A percentile compares a stretch with the other conserved stretches of the same genome.
phyloP scores from a whole-genome alignment of 1,139 yeast genomes.

The Arxiozyma slooffiae region DNA sequence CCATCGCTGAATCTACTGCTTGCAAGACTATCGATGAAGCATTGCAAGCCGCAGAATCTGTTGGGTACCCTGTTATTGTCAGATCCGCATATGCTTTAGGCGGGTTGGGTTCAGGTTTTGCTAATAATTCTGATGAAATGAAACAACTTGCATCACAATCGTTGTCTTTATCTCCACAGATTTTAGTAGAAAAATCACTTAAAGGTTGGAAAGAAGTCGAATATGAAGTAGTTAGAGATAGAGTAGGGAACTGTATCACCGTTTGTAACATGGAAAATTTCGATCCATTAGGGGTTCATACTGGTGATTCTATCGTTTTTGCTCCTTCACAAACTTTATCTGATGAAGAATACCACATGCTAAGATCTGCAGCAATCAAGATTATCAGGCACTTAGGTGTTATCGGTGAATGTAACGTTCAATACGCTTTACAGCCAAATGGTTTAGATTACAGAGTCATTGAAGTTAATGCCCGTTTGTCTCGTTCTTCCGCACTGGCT shows the following conservation, averaged over 20 bases:
- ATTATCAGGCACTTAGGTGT: constrained; percentile 96
- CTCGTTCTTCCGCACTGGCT: constrained; percentile 95
- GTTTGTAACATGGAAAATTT: constrained; percentile 99
- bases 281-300: constrained; percentile 95
- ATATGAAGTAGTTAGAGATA: constrained; percentile 96
- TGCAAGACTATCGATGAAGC: constrained; percentile 93
- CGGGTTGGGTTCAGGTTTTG: constrained; percentile 97
- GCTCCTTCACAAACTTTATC: constrained; percentile 97
- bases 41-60: constrained; percentile 68
- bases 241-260: constrained; percentile 93
- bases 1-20: constrained; percentile 93
- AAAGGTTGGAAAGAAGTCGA: constrained; percentile 99
- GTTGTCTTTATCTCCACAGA: constrained; percentile 83
- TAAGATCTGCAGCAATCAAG: constrained; percentile 93
- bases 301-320: constrained; percentile 97
- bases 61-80: constrained; percentile 94
- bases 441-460: constrained; percentile 92
- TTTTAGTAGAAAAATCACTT: constrained; percentile 88
- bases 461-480: constrained; percentile 94
- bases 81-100: constrained; percentile 97
- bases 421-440: constrained; percentile 91
- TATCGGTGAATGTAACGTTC: constrained; percentile 98
- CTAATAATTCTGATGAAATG: constrained; percentile 70
- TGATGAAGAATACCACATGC: constrained; percentile 96
- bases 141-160: constrained; percentile 83